Evolutionary conservation across 1,139 yeast species (phyloP), one percentile per base, ranked within the genome.

Genomic region (Meyerozyma guilliermondii): DNA sequence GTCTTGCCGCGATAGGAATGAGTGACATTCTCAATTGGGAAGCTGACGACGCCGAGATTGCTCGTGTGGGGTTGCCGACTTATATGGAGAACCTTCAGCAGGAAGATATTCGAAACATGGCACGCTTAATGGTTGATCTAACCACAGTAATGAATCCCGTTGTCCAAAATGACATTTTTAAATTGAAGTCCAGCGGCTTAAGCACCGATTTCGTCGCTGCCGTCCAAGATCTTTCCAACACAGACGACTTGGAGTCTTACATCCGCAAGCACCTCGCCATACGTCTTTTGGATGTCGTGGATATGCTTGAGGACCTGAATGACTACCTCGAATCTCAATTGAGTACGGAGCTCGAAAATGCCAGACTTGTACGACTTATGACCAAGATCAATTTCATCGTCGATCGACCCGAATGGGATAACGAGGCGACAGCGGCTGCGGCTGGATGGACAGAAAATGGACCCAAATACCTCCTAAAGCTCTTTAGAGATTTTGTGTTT

Each of bases 401-500:
- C 46, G 94, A 86, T 50, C 73, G 94, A 47, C 87, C 94, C 4
- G 94, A 83, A 51, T 70, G 68, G 40, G 36, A 33, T 4, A 7
- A 20, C 24, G 74, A 73, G 9, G 46, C 43, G 16, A 48, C 43
- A 11, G 26, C 38, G 9, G 43, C 43, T 7, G 49, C 49, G 22
- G 44, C 40, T 13, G 40, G 40, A 20, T 84, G 94, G 91, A 74
- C 82, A 3, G 94, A 85, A 52, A 76, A 84, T 10, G 95, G 95
- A 10, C 84, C 78, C 47, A 70, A 85, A 47, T 86, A 85, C 56
- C 81, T 94, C 33, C 73, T 92, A 50, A 78, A 80, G 54, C 65
- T 92, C 44, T 92, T 92, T 63, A 76, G 86, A 46, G 95, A 91
- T 60, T 87, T 80, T 57, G 83, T 91, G 4, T 92, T 91, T 65